Percentiles rank a stretch among this genome's conserved stretches.
Conservation (phyloP, 2,329 filamentous ascomycete genomes). For the Rhinocladiella similis region DNA sequence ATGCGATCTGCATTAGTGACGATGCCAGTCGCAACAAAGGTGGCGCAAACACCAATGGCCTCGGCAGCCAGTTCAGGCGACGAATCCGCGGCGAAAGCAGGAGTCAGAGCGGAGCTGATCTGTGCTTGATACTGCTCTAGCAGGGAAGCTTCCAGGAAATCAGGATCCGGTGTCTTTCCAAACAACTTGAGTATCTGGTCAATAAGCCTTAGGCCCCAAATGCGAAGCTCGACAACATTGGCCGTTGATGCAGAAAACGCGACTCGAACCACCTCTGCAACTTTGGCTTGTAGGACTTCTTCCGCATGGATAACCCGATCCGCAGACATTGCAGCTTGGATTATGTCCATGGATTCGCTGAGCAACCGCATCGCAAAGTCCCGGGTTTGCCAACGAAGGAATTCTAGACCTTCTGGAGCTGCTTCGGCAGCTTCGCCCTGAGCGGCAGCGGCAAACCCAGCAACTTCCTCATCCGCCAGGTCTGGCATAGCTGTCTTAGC, state of each 20-base stretch:
- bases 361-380: conserved; percentile 92
- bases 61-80: conserved; percentile 94
- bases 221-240: conserved; percentile 81
- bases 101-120: conserved; percentile 93
- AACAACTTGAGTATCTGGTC: conserved; percentile 91
- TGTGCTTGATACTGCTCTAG: conserved; percentile 98
- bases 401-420: conserved; percentile 69
- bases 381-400: conserved; percentile 91
- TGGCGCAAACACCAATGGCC: conserved; percentile 96
- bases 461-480: conserved; percentile 92
- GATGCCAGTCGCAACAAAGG: conserved; percentile 94
- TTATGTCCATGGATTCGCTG: conserved; percentile 75
- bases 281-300: conserved; percentile 72
- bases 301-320: conserved; percentile 79
- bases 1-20: conserved; percentile 98
- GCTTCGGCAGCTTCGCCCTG: conserved; percentile 56
- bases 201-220: conserved; percentile 91
- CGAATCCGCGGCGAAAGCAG: conserved; percentile 92
- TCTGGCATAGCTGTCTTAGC: conserved; percentile 62
- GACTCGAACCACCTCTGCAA: conserved; percentile 93
- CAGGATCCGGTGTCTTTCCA: conserved; percentile 89
- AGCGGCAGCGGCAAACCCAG: conserved; percentile 76
- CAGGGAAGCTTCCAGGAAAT: conserved; percentile 95
- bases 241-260: conserved; percentile 97
- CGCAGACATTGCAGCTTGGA: conserved; percentile 74